These are phyloP conservation scores for Arachnomyces sp. DNA, from an alignment of 2,329 filamentous ascomycete species.

Conservation along the genomic window DNA sequence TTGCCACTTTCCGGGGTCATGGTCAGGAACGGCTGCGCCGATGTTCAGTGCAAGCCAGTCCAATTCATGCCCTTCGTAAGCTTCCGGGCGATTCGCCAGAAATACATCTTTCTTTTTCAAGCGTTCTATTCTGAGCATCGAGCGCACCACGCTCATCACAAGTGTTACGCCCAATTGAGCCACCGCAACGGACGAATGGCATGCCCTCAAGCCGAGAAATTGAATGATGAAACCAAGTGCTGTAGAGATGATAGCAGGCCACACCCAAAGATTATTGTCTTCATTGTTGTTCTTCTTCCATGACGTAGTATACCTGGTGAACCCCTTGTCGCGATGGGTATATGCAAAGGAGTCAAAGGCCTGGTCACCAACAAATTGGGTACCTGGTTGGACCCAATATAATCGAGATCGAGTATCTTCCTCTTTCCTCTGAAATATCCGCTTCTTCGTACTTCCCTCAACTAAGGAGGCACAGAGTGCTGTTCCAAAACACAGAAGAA, in stretches of 20 bases:
- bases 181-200: slow-evolving; percentile 14
- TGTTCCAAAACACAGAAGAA: slow-evolving; percentile 7
- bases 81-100: slow-evolving; percentile 1
- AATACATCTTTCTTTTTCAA: neutral
- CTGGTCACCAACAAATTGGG: slow-evolving; percentile 16
- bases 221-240: slow-evolving; percentile 15
- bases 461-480: slow-evolving; percentile 15
- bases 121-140: slow-evolving; percentile 9
- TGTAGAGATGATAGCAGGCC: slow-evolving; percentile 2
- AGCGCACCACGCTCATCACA: slow-evolving; percentile 15
- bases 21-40: neutral
- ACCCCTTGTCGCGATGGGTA: neutral
- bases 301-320: slow-evolving; percentile 7
- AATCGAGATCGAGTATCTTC: slow-evolving; percentile 2
- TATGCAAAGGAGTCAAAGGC: slow-evolving; percentile 16
- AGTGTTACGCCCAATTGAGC: slow-evolving; percentile 14
- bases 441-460: slow-evolving; percentile 9
- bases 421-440: slow-evolving; percentile 4
- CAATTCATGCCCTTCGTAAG: neutral
- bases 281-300: slow-evolving; percentile 2
- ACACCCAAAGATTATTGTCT: neutral
- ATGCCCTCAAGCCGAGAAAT: slow-evolving; percentile 16
- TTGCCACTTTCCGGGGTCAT: neutral
- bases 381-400: slow-evolving; percentile 16
- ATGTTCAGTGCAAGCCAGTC: slow-evolving; percentile 4